Percentiles rank a stretch among this genome's conserved stretches.
These are phyloP conservation scores for Solioccasus polychromus DNA, from an alignment of 768 basidiomycete species.

Conservation along the genomic window DNA sequence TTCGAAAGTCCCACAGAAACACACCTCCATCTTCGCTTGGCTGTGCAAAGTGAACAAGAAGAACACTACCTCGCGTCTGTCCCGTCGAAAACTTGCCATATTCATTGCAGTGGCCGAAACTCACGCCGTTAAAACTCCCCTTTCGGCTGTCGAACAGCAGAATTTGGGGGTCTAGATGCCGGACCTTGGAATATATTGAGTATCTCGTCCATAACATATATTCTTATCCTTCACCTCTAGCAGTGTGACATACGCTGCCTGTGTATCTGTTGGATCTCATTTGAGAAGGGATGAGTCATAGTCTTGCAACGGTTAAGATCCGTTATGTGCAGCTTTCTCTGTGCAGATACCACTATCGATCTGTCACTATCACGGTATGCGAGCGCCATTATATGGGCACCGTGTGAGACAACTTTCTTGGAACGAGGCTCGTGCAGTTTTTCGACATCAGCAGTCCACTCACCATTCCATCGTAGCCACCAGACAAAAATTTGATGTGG, in stretches of 20 bases:
- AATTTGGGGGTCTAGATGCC: slow-evolving; percentile 48
- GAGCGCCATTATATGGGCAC: slow-evolving; percentile 34
- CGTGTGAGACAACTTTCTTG: slow-evolving; percentile 30
- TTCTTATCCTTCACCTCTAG: slow-evolving; percentile 42
- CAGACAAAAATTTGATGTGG: slow-evolving; percentile 43
- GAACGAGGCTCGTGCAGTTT: slow-evolving; percentile 23
- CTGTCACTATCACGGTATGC: slow-evolving; percentile 36
- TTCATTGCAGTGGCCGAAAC: slow-evolving; percentile 42
- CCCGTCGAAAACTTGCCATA: slow-evolving; percentile 22
- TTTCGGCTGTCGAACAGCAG: slow-evolving; percentile 46
- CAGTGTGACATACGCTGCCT: slow-evolving; percentile 40
- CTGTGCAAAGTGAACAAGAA: slow-evolving; percentile 42
- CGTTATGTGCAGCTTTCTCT: slow-evolving; percentile 33
- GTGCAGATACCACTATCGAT: slow-evolving; percentile 36
- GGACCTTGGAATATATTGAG: slow-evolving; percentile 36
- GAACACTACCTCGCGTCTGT: slow-evolving; percentile 39
- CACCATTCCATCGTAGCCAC: slow-evolving; percentile 43
- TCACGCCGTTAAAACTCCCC: slow-evolving; percentile 36
- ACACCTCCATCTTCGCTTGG: slow-evolving; percentile 45
- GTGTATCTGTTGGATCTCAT: slow-evolving; percentile 42
- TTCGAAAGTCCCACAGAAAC: slow-evolving; percentile 50
- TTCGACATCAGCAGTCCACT: slow-evolving; percentile 35
- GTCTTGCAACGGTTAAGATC: slow-evolving; percentile 37
- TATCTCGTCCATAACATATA: slow-evolving; percentile 7
- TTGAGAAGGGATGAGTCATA: slow-evolving; percentile 33